Evolutionary conservation across 495 filamentous ascomycete genomes (phyloP), one percentile per base, ranked within the genome.

Genomic region (Barbatosphaeria neglecta): DNA sequence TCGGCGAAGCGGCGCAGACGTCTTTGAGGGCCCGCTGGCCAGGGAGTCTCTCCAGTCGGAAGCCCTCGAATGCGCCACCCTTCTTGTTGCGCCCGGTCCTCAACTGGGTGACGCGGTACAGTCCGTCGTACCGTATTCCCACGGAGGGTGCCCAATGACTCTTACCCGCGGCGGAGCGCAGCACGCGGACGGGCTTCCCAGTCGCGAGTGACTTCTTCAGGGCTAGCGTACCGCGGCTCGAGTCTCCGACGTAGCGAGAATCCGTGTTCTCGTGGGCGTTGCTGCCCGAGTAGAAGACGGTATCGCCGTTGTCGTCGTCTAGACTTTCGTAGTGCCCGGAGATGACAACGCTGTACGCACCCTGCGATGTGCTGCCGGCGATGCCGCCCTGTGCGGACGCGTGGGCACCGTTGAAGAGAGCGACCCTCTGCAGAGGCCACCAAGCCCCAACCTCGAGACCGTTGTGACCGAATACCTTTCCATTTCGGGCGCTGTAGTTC

Each of bases 81-180:
- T 54, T 46, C 9, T 8, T 22, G 25, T 60, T 60, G 5, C 4
- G 27, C 4, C 20, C 40, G 7, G 22, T 45, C 31, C 18, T 41
- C 0, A 49, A 13, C 5, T 18, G 17, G 4, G 47, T 47, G 9
- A 80, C 73, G 3, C 47, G 54, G 44, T 78, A 78, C 3, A 77
- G 52, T 0, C 74, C 75, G 45, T 78, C 75, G 42, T 78, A 78
- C 0, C 74, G 53, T 3, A 77, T 56, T 0, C 75, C 75, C 1
- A 60, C 62, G 0, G 15, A 22, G 0, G 75, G 75, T 0, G 59
- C 52, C 45, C 52, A 64, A 0, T 54, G 50, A 3, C 44, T 46
- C 13, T 41, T 53, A 0, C 49, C 22, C 10, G 53, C 50, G 2
- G 58, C 50, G 0, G 60, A 50, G 2, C 76, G 69, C 4, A 80